Base-by-base conservation (phyloP, 2,329 filamentous ascomycete genomes). In the Sordariomycetes sp. region DNA sequence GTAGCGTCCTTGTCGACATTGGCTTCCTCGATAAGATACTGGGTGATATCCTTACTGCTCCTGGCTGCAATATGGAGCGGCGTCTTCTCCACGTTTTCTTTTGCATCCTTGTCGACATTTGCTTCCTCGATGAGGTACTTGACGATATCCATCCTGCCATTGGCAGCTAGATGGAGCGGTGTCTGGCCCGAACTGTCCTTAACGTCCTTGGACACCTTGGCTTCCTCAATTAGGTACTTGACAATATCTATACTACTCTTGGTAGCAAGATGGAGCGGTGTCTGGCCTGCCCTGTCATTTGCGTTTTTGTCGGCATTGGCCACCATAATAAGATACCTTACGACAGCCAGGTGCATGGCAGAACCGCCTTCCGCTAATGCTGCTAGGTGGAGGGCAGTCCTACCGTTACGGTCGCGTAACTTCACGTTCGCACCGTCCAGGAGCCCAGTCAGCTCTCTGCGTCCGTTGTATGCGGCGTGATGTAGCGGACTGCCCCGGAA, bases 331-430 rank as follows among this genome's bases (percentile, higher is more conserved):
- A 32, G 28, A 8, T 32, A 32, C 28, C 8, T 32, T 4, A 32
- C 28, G 8, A 32, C 28, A 32, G 28, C 28, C 28, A 32, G 8
- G 28, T 8, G 28, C 24, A 22, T 4, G 20, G 24, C 22, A 4
- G 22, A 32, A 16, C 24, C 25, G 24, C 24, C 24, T 53, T 24
- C 51, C 3, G 51, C 51, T 28, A 60, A 54, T 12, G 58, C 57
- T 52, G 58, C 60, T 28, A 61, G 32, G 54, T 62, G 61, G 52
- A 62, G 52, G 22, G 58, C 46, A 35, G 58, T 61, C 51, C 58
- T 61, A 16, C 61, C 61, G n/a, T 58, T 54, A 37, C 61, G 32
- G 46, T 61, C 46, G 18, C 60, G 58, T 24, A 60, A 18, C 24
- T 48, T 54, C 46, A 18, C 59, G 22, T 60, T 59, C 35, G 54